These are phyloP conservation scores for Arctostaphylos glauca DNA, from an alignment of 148 eudicot species.

Conservation along the genomic window DNA sequence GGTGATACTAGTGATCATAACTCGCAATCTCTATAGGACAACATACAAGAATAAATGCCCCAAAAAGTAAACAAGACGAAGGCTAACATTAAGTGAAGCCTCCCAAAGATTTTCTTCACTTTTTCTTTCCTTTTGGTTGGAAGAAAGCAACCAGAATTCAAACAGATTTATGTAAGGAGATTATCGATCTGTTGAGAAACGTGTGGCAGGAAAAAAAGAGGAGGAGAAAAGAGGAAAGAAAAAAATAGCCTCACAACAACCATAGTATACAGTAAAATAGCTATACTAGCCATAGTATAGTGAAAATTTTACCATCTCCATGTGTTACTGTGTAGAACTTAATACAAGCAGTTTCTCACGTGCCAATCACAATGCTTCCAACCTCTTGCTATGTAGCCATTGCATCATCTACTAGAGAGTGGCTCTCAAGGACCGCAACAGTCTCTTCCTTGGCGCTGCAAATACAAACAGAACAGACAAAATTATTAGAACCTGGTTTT, in stretches of 20 bases:
- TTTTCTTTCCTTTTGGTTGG: no score
- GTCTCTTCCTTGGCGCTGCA: constrained; percentile 83
- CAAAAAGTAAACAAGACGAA: no score
- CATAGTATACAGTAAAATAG: background rate
- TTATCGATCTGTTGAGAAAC: no score
- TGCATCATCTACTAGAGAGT: constrained; percentile 31
- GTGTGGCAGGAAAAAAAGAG: no score
- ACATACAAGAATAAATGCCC: background rate
- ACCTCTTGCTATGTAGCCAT: constrained; percentile 14
- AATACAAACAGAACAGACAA: background rate
- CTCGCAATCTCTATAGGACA: background rate
- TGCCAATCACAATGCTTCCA: background rate
- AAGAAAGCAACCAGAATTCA: no score
- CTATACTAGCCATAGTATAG: background rate
- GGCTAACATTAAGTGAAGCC: no score
- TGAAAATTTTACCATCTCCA: background rate
- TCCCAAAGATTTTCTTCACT: no score
- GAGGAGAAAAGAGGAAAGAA: background rate
- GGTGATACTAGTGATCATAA: background rate
- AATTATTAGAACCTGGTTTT: background rate
- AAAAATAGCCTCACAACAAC: background rate
- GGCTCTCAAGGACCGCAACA: constrained; percentile 53
- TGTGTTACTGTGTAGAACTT: no score
- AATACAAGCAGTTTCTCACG: background rate
- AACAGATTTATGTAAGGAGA: no score